Conservation (phyloP, 1,284 basidiomycete genomes). For the Pseudozyma sp. region DNA sequence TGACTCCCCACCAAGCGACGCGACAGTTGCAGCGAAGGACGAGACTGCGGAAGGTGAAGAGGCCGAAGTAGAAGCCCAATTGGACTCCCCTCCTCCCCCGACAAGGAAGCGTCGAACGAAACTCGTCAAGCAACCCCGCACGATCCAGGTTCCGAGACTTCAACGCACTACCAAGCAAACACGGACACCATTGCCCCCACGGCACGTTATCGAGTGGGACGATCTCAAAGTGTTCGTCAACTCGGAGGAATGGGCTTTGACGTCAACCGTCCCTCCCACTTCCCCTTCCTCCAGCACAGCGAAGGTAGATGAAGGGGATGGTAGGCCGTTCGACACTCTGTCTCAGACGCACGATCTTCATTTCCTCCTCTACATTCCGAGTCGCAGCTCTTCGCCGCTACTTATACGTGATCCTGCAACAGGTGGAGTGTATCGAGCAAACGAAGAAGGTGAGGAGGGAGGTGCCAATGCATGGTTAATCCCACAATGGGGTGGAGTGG, state of each 20-base stretch:
- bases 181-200: conserved; percentile 13
- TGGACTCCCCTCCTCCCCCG: neutral
- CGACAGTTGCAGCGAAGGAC: neutral
- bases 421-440: conserved; percentile 1
- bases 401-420: conserved; percentile 73
- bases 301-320: neutral
- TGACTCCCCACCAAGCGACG: neutral
- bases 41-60: neutral
- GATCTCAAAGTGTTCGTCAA: conserved; percentile 80
- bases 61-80: conserved; percentile 12
- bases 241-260: conserved; percentile 90
- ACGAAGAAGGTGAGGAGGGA: conserved; percentile 3
- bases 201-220: conserved; percentile 54
- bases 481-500: conserved; percentile 94
- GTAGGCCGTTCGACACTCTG: conserved; percentile 27
- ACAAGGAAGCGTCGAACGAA: conserved; percentile 8
- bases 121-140: conserved; percentile 18
- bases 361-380: conserved; percentile 90
- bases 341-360: conserved; percentile 78
- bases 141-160: conserved; percentile 17
- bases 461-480: conserved; percentile 78
- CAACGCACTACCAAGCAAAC: conserved; percentile 15
- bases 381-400: conserved; percentile 77
- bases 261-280: conserved; percentile 39
- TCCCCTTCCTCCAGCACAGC: neutral